phyloP scores from a whole-genome alignment of 2,329 filamentous ascomycete species.

The Fusarium ramigenum region DNA sequence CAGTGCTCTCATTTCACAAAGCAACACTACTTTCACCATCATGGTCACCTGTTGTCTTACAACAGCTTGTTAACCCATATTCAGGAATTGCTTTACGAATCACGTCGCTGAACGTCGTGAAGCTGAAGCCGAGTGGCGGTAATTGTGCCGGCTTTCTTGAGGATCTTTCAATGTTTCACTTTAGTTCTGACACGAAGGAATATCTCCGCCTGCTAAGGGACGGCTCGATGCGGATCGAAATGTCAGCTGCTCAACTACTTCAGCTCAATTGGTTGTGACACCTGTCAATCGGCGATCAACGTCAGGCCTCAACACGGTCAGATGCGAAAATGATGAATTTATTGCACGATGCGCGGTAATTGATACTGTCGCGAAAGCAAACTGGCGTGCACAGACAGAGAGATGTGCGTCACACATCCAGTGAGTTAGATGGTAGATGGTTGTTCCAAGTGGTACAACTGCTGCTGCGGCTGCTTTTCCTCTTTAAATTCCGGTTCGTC shows the following conservation, averaged over 20 bases:
- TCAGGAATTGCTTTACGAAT: not conserved
- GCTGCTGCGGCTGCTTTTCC: not conserved
- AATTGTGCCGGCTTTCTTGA: not conserved
- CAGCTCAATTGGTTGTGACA: conserved; percentile 11
- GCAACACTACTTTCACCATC: not conserved
- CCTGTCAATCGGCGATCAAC: not conserved
- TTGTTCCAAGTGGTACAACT: not conserved
- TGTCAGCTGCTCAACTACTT: conserved; percentile 3
- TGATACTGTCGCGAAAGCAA: not conserved
- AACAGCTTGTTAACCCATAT: not conserved
- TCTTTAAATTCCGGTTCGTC: not conserved
- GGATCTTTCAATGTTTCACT: conserved; percentile 7
- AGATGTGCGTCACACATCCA: not conserved
- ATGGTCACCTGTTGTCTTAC: not conserved
- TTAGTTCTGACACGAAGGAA: not conserved
- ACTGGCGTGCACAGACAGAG: not conserved
- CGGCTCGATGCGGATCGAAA: not conserved
- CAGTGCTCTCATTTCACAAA: not conserved
- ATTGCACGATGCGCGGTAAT: not conserved
- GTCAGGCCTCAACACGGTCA: not conserved
- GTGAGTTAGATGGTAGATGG: not conserved
- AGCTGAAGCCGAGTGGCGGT: not conserved
- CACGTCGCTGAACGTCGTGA: not conserved
- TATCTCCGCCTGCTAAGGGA: not conserved
- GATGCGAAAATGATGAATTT: not conserved